Conservation (phyloP, 1,284 basidiomycete species). For the Vanrija sp. region DNA sequence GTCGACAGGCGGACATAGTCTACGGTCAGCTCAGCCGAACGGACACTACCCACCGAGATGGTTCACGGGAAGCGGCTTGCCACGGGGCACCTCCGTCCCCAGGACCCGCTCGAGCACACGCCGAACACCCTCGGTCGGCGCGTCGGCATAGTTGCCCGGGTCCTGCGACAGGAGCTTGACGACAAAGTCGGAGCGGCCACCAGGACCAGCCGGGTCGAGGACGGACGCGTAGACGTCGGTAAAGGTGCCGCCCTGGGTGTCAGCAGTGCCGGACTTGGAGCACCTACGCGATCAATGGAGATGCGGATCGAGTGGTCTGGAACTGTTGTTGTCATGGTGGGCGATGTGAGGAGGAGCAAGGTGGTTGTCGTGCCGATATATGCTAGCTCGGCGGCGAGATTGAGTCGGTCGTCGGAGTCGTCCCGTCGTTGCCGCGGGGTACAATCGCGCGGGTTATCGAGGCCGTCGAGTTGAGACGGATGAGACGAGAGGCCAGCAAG, state of each 20-base stretch:
- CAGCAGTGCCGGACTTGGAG: too few species aligned
- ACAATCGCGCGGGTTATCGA: too few species aligned
- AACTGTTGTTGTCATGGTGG: conserved; percentile 20
- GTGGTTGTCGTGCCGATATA: background rate
- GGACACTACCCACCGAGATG: conserved; percentile 60
- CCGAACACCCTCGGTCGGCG: conserved; percentile 81
- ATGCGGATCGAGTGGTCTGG: conserved; percentile 43
- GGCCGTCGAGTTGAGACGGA: background rate
- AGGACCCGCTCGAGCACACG: conserved; percentile 79
- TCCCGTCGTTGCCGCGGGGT: too few species aligned
- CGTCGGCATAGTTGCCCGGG: conserved; percentile 79
- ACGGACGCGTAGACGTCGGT: conserved; percentile 44
- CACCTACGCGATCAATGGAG: conserved; percentile 37
- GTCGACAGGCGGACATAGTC: conserved; percentile 91
- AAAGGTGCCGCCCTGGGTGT: conserved; percentile 38
- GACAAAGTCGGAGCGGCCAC: conserved; percentile 27
- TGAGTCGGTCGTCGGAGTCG: too few species aligned
- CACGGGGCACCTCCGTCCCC: conserved; percentile 49
- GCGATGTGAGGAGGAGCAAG: background rate
- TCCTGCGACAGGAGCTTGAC: conserved; percentile 75
- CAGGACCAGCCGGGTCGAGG: conserved; percentile 12
- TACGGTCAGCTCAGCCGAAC: conserved; percentile 39
- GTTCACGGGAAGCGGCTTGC: conserved; percentile 57
- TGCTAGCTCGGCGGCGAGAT: background rate
- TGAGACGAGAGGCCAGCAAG: background rate